Evolutionary conservation across 2,329 filamentous ascomycete species (phyloP).

Genomic region (Colletotrichum aenigma): DNA sequence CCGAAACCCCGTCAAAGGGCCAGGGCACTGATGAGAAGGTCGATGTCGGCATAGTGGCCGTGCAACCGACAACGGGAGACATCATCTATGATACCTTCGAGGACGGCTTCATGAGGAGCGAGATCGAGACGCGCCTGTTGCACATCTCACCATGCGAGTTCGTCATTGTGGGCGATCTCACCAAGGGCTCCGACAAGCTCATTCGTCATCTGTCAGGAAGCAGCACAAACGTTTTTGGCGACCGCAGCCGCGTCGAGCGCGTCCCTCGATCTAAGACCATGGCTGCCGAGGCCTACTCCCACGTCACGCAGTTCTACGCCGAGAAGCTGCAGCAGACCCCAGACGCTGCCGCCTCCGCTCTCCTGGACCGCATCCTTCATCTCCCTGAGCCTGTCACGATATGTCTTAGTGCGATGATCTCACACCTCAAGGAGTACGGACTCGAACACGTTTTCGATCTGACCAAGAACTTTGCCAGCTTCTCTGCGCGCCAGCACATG

Average conservation of each 20-base stretch:
- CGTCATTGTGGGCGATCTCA: constrained; percentile 87
- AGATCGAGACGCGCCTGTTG: constrained; percentile 92
- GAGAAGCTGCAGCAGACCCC: constrained; percentile 71
- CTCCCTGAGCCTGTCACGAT: constrained; percentile 87
- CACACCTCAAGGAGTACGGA: constrained; percentile 87
- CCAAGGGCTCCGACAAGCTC: constrained; percentile 90
- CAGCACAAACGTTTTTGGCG: constrained; percentile 90
- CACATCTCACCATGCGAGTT: constrained; percentile 97
- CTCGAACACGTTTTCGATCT: constrained; percentile 94
- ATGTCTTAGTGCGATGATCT: constrained; percentile 96
- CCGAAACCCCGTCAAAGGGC: constrained; percentile 78
- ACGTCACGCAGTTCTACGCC: constrained; percentile 93
- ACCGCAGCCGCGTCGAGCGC: constrained; percentile 84
- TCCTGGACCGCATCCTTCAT: constrained; percentile 86
- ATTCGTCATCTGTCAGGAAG: constrained; percentile 88
- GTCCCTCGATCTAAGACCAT: constrained; percentile 78
- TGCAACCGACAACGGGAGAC: constrained; percentile 94
- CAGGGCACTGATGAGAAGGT: constrained; percentile 92
- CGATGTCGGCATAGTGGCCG: constrained; percentile 87
- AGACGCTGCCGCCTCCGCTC: constrained; percentile 50
- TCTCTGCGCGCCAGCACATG: constrained; percentile 95
- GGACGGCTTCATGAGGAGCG: constrained; percentile 95
- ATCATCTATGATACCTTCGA: constrained; percentile 96
- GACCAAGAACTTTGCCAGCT: constrained; percentile 96
- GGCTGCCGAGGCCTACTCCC: constrained; percentile 83